phyloP scores from a whole-genome alignment of 495 filamentous ascomycete species.

The Extremus antarcticus region DNA sequence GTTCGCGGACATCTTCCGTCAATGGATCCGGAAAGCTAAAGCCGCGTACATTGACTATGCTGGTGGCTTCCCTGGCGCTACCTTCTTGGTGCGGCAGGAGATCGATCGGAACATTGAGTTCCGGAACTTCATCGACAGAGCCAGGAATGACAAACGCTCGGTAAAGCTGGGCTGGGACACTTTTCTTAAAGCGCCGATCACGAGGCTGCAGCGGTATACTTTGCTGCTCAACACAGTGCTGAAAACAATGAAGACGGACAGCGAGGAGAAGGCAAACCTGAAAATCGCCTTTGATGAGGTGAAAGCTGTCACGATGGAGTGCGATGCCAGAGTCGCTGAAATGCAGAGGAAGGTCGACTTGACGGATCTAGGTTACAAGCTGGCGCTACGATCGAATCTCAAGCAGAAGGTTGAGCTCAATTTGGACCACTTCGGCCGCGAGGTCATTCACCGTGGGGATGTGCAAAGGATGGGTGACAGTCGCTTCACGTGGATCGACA shows the following conservation, averaged over 20 bases:
- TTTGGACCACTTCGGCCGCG: slow-evolving; percentile 79
- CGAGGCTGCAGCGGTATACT: slow-evolving; percentile 80
- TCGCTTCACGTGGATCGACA: slow-evolving; percentile 82
- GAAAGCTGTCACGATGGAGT: slow-evolving; percentile 80
- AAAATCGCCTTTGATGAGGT: slow-evolving; percentile 88
- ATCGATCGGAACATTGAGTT: slow-evolving; percentile 76
- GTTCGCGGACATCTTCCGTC: slow-evolving; percentile 94
- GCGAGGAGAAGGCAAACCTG: slow-evolving; percentile 83
- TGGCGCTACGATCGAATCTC: slow-evolving; percentile 79
- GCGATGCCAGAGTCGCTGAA: slow-evolving; percentile 88
- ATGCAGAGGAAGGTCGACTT: slow-evolving; percentile 85
- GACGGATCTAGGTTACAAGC: slow-evolving; percentile 67
- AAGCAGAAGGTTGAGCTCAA: slow-evolving; percentile 70
- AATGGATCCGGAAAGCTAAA: slow-evolving; percentile 96
- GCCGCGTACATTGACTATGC: slow-evolving; percentile 85
- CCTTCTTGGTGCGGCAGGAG: slow-evolving; percentile 74
- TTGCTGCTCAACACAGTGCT: slow-evolving; percentile 73
- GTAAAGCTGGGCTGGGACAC: slow-evolving; percentile 87
- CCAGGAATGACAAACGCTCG: slow-evolving; percentile 66
- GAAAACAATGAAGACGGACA: slow-evolving; percentile 71
- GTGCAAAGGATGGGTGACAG: slow-evolving; percentile 79
- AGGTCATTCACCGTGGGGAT: slow-evolving; percentile 81
- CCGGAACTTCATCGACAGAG: slow-evolving; percentile 70
- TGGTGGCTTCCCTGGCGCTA: slow-evolving; percentile 72
- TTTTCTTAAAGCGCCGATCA: slow-evolving; percentile 88